Evolutionary conservation across 768 basidiomycete species (phyloP).

Genomic region (Leccinum variicolor): DNA sequence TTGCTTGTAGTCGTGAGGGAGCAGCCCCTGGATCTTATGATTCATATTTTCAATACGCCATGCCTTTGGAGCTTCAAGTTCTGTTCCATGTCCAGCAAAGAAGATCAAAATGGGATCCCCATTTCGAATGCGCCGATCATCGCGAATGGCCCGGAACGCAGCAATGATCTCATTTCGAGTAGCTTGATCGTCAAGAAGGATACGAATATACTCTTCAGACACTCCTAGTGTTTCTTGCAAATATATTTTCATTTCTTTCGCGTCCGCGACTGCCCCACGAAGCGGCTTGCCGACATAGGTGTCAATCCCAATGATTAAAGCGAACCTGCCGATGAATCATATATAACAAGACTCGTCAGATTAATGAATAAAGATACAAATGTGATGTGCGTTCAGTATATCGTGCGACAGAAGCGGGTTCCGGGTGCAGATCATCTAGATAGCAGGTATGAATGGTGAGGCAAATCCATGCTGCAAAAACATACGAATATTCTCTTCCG

Average conservation of each 20-base stretch:
- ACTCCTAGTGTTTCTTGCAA: slow-evolving; percentile 30
- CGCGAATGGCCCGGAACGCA: slow-evolving; percentile 20
- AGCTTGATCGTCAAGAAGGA: slow-evolving; percentile 36
- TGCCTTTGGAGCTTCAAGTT: slow-evolving; percentile 25
- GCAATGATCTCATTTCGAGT: slow-evolving; percentile 34
- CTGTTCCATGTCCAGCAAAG: slow-evolving; percentile 44
- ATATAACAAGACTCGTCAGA: no score
- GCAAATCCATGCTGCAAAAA: not conserved
- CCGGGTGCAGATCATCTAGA: not conserved
- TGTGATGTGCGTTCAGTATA: not conserved
- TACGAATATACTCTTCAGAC: slow-evolving; percentile 33
- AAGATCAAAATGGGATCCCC: slow-evolving; percentile 39
- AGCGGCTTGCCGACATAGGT: slow-evolving; percentile 33
- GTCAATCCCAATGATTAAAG: slow-evolving; percentile 45
- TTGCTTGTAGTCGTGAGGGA: slow-evolving; percentile 33
- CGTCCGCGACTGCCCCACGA: slow-evolving; percentile 37
- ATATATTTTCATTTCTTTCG: slow-evolving; percentile 35
- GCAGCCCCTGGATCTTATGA: slow-evolving; percentile 24
- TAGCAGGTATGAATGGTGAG: not conserved
- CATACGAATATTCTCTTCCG: not conserved
- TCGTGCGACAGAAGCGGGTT: not conserved
- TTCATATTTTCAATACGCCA: slow-evolving; percentile 23
- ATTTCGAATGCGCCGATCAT: slow-evolving; percentile 22
- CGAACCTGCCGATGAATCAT: slow-evolving; percentile 22
- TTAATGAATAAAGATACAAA: not conserved